phyloP scores from a whole-genome alignment of 345 rosid genomes.

The Boechera retrofracta region DNA sequence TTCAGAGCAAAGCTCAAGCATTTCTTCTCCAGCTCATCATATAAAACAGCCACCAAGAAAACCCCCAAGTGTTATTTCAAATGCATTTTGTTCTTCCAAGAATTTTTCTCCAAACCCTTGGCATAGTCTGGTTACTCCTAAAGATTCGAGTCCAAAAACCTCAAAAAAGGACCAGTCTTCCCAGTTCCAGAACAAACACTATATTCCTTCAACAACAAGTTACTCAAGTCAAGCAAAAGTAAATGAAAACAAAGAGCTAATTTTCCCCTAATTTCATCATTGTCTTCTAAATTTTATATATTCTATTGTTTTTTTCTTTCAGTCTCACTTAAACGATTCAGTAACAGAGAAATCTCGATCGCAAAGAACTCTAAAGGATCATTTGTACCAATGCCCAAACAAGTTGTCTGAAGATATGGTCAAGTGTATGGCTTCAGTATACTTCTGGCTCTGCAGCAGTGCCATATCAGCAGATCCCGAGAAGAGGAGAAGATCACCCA shows the following conservation, averaged over 20 bases:
- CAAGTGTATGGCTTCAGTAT: conserved; percentile 82
- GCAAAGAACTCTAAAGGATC: conserved; percentile 74
- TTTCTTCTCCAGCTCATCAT: conserved; percentile 75
- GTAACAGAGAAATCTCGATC: conserved; percentile 49
- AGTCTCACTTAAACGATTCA: conserved; percentile 49
- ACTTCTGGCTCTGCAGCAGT: conserved; percentile 73
- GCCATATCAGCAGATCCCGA: conserved; percentile 51
- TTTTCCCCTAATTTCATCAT: background rate
- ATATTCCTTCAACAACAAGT: conserved; percentile 50
- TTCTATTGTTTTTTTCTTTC: conserved; percentile 14
- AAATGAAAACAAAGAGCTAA: background rate
- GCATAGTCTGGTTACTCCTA: conserved; percentile 57
- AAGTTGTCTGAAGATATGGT: conserved; percentile 95
- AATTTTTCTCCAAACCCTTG: conserved; percentile 63
- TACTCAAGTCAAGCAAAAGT: conserved; percentile 57
- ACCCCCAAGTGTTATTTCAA: conserved; percentile 83
- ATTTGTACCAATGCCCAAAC: conserved; percentile 78
- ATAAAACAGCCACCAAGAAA: conserved; percentile 61
- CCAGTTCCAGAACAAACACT: conserved; percentile 46
- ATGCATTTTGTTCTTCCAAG: conserved; percentile 85
- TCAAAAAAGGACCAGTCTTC: conserved; percentile 50
- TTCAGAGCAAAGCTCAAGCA: conserved; percentile 63
- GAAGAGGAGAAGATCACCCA: conserved; percentile 34
- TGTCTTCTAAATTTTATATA: background rate
- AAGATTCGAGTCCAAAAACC: conserved; percentile 52